Conservation (phyloP, 2,329 filamentous ascomycete species). For the Fusarium albidum region DNA sequence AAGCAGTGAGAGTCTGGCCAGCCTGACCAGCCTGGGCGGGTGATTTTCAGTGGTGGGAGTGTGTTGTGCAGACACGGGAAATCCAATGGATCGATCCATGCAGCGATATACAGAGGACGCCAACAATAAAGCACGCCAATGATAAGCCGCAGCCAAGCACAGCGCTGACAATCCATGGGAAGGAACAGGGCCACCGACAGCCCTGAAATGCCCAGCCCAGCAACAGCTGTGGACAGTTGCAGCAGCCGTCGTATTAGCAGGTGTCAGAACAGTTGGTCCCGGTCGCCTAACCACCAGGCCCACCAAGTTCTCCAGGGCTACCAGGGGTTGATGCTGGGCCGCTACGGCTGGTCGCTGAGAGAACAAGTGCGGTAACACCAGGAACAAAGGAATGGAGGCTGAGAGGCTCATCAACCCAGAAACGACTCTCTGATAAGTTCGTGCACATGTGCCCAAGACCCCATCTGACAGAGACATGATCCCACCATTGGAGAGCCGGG, state of each 20-base stretch:
- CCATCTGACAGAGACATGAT: slow-evolving; percentile 1
- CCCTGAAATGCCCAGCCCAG: slow-evolving; percentile 4
- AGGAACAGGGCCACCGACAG: slow-evolving; percentile 1
- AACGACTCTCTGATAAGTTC: slow-evolving; percentile 1
- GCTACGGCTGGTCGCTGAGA: slow-evolving; percentile 11
- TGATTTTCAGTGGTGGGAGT: slow-evolving; percentile 19
- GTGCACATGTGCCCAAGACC: background rate
- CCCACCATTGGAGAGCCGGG: background rate
- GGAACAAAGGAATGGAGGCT: slow-evolving; percentile 21
- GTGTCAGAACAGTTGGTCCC: slow-evolving; percentile 30
- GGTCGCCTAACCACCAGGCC: slow-evolving; percentile 10
- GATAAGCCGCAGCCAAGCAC: slow-evolving; percentile 21
- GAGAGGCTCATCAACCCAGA: slow-evolving; percentile 25
- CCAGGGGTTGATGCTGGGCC: slow-evolving; percentile 15
- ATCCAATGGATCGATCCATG: background rate
- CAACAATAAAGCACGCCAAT: background rate
- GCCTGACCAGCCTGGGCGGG: background rate
- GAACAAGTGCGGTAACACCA: slow-evolving; percentile 9
- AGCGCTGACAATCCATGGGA: background rate
- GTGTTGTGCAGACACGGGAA: background rate
- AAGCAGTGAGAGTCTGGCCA: background rate
- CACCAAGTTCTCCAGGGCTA: too few relatives aligned
- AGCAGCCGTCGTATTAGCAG: background rate
- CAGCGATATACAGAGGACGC: too few relatives aligned
- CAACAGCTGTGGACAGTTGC: background rate